phyloP scores from a whole-genome alignment of 352 stramenopile species.

The Pythium brachiatum region DNA sequence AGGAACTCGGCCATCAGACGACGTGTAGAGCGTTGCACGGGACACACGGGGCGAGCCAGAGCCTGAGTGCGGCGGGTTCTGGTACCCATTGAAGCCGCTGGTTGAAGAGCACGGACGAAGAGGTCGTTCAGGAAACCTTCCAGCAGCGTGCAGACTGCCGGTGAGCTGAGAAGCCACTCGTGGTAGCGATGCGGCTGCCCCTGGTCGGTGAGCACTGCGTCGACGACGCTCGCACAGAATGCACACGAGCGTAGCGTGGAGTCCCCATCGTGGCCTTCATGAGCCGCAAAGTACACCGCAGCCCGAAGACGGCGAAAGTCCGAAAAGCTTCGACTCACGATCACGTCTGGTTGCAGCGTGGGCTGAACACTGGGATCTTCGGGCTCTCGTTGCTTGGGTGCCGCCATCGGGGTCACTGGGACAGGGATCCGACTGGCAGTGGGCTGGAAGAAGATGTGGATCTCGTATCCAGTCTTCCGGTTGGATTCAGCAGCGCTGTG shows the following conservation, averaged over 20 bases:
- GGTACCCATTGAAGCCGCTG: neutral
- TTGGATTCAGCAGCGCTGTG: neutral
- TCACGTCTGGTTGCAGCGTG: neutral
- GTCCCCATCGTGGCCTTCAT: neutral
- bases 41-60: neutral
- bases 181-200: slow-evolving; percentile 17
- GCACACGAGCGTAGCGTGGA: neutral
- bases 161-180: slow-evolving; percentile 2
- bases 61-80: neutral
- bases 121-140: slow-evolving; percentile 5
- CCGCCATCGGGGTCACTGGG: neutral
- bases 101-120: neutral
- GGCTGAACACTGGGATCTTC: neutral
- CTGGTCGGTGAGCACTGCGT: slow-evolving; percentile 11
- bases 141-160: slow-evolving; percentile 1
- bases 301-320: slow-evolving; percentile 15
- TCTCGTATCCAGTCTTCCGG: neutral
- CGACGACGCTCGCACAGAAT: slow-evolving; percentile 15
- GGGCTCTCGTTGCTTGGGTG: neutral
- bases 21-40: slow-evolving; percentile 7
- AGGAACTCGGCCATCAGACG: slow-evolving; percentile 8
- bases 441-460: slow-evolving; percentile 8
- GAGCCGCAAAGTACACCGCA: slow-evolving; percentile 8
- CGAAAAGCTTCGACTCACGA: neutral
- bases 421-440: slow-evolving; percentile 6